phyloP scores from a whole-genome alignment of 1,284 basidiomycete genomes.

The Sporisorium scitamineum region DNA sequence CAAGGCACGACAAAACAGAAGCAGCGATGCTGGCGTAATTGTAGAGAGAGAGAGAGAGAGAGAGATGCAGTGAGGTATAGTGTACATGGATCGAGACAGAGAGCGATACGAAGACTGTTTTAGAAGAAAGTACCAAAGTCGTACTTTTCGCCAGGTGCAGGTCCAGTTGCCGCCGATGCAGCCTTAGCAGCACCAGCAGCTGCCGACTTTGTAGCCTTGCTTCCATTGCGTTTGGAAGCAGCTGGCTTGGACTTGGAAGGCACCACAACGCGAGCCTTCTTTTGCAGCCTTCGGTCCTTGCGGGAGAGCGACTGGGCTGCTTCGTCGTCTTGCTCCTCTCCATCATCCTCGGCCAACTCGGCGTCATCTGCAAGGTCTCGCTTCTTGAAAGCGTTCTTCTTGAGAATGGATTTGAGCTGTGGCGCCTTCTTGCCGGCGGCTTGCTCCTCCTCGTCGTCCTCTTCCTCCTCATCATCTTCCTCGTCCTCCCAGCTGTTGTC shows the following conservation, averaged over 20 bases:
- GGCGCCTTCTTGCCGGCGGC: slow-evolving; percentile 17
- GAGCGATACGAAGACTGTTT: not conserved
- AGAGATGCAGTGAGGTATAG: slow-evolving; percentile 36
- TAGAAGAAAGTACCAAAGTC: slow-evolving; percentile 62
- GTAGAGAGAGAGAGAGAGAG: too few species aligned
- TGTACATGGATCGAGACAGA: slow-evolving; percentile 34
- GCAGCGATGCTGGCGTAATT: slow-evolving; percentile 7
- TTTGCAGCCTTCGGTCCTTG: slow-evolving; percentile 43
- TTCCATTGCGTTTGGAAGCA: slow-evolving; percentile 19
- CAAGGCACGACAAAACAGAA: not conserved
- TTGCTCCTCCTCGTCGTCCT: slow-evolving; percentile 32
- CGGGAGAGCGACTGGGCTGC: slow-evolving; percentile 27
- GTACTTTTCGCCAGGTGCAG: slow-evolving; percentile 60
- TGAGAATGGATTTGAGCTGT: slow-evolving; percentile 55
- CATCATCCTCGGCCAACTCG: slow-evolving; percentile 10
- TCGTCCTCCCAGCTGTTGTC: slow-evolving; percentile 33
- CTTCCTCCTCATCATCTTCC: slow-evolving; percentile 46
- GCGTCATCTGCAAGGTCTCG: slow-evolving; percentile 19
- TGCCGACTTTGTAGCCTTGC: slow-evolving; percentile 24
- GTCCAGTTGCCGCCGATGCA: slow-evolving; percentile 40
- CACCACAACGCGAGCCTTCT: slow-evolving; percentile 42
- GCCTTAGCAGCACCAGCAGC: slow-evolving; percentile 32
- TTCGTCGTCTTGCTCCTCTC: slow-evolving; percentile 22
- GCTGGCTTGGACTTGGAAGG: slow-evolving; percentile 42
- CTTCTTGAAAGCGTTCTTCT: slow-evolving; percentile 38